Conservation (phyloP, 2,329 filamentous ascomycete species). For the Trichothecium sympodiale region DNA sequence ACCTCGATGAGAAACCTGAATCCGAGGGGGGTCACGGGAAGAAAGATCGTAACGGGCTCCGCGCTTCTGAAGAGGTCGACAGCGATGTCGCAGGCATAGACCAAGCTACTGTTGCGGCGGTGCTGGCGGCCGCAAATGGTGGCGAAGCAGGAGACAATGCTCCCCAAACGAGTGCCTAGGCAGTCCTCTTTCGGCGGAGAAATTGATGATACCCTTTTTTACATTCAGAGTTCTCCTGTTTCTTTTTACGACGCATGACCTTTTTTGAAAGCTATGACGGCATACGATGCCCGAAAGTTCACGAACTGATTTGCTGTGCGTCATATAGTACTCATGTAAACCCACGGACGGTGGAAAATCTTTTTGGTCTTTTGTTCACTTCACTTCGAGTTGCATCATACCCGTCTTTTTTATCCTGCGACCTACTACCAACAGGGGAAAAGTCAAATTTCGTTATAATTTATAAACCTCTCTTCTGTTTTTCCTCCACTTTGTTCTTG, state of each 20-base stretch:
- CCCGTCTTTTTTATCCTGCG: too few relatives aligned
- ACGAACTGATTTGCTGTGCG: not conserved
- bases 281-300: not conserved
- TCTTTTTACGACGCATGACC: not conserved
- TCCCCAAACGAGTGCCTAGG: slow-evolving; percentile 1
- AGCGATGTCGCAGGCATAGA: slow-evolving; percentile 31
- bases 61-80: slow-evolving; percentile 31
- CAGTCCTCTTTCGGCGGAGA: not conserved
- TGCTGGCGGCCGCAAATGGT: too few relatives aligned
- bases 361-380: not conserved
- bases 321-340: too few relatives aligned
- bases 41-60: slow-evolving; percentile 24
- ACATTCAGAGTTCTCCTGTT: not conserved
- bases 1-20: slow-evolving; percentile 33
- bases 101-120: slow-evolving; percentile 13
- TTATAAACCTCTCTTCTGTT: too few relatives aligned
- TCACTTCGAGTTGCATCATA: too few relatives aligned
- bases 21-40: slow-evolving; percentile 17
- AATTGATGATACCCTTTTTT: too few relatives aligned
- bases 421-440: too few relatives aligned
- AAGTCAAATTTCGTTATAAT: too few relatives aligned
- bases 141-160: too few relatives aligned
- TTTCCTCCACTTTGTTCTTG: too few relatives aligned
- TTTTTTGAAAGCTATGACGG: too few relatives aligned
- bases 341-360: too few relatives aligned